These are phyloP conservation scores for Penicillium cataractarum DNA, from an alignment of 495 filamentous ascomycete genomes.

Conservation along the genomic window DNA sequence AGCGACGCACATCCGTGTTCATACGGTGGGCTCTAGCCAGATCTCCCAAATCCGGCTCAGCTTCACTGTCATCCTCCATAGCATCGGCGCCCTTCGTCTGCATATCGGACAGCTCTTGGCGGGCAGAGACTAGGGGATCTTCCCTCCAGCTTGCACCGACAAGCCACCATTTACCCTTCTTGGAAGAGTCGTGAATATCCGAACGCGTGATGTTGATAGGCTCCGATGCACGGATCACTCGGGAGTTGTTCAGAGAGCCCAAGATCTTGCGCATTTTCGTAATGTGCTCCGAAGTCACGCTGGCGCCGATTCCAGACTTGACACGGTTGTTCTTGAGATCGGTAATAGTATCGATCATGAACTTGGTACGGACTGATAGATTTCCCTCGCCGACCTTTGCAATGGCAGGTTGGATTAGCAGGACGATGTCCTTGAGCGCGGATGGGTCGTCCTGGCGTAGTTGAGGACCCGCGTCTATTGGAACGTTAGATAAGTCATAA, in stretches of 20 bases:
- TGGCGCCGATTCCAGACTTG: slow-evolving; percentile 69
- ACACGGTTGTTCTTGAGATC: slow-evolving; percentile 92
- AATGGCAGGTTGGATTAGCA: slow-evolving; percentile 73
- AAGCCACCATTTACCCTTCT: slow-evolving; percentile 97
- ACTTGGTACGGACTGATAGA: slow-evolving; percentile 87
- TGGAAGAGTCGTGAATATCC: slow-evolving; percentile 80
- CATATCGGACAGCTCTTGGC: slow-evolving; percentile 36
- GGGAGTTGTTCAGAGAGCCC: slow-evolving; percentile 67
- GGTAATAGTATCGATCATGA: slow-evolving; percentile 97
- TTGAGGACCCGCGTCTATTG: slow-evolving; percentile 68
- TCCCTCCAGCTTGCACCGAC: slow-evolving; percentile 88
- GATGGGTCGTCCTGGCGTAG: slow-evolving; percentile 89
- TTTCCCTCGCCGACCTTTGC: slow-evolving; percentile 65
- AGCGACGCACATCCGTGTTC: slow-evolving; percentile 91
- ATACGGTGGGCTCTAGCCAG: slow-evolving; percentile 85
- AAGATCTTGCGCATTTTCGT: slow-evolving; percentile 82
- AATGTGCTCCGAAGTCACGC: slow-evolving; percentile 72
- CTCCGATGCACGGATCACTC: slow-evolving; percentile 71
- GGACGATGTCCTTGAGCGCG: slow-evolving; percentile 87
- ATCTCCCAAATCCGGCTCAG: slow-evolving; percentile 66
- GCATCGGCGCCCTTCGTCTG: slow-evolving; percentile 18
- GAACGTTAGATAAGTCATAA: slow-evolving; percentile 11
- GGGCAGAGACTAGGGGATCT: slow-evolving; percentile 44
- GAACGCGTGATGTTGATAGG: slow-evolving; percentile 78
- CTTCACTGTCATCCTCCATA: slow-evolving; percentile 49